Evolutionary conservation across 2,329 filamentous ascomycete genomes (phyloP).

Genomic region (Cladosporium sphaerospermum): DNA sequence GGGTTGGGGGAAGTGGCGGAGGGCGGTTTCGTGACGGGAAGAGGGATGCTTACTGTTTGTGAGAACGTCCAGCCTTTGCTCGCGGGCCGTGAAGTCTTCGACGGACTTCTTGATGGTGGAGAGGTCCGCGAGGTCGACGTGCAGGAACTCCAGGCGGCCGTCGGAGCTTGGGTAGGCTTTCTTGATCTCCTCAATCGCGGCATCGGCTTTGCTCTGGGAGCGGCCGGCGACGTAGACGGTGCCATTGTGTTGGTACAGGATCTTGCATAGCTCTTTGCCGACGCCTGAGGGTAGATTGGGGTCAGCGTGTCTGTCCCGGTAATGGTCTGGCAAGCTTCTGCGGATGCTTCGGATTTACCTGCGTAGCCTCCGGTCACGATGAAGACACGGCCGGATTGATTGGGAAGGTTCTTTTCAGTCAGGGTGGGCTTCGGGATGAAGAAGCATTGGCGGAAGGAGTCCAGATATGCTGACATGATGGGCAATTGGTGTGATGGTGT

Average conservation of each 20-base stretch:
- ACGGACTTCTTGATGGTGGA: constrained; percentile 29
- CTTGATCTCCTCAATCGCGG: constrained; percentile 43
- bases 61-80: constrained; percentile 36
- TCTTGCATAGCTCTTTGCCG: constrained; percentile 47
- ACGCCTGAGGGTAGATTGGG: constrained; percentile 23
- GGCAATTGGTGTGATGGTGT: background rate
- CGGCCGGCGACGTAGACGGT: constrained; percentile 53
- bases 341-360: constrained; percentile 20
- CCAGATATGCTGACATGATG: constrained; percentile 10
- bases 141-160: constrained; percentile 39
- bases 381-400: constrained; percentile 41
- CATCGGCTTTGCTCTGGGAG: constrained; percentile 38
- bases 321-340: background rate
- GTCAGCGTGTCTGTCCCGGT: background rate
- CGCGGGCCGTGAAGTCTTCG: constrained; percentile 30
- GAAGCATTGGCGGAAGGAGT: constrained; percentile 21
- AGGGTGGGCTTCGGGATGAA: constrained; percentile 33
- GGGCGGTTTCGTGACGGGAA: background rate
- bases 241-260: constrained; percentile 50
- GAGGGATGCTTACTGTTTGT: constrained; percentile 30
- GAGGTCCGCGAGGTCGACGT: constrained; percentile 40
- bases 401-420: constrained; percentile 38
- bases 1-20: background rate
- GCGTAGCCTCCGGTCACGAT: constrained; percentile 48
- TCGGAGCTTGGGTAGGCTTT: constrained; percentile 30